Evolutionary conservation across 2,329 filamentous ascomycete species (phyloP), one percentile per base, ranked within the genome.

Genomic region (Ascochyta pisi): DNA sequence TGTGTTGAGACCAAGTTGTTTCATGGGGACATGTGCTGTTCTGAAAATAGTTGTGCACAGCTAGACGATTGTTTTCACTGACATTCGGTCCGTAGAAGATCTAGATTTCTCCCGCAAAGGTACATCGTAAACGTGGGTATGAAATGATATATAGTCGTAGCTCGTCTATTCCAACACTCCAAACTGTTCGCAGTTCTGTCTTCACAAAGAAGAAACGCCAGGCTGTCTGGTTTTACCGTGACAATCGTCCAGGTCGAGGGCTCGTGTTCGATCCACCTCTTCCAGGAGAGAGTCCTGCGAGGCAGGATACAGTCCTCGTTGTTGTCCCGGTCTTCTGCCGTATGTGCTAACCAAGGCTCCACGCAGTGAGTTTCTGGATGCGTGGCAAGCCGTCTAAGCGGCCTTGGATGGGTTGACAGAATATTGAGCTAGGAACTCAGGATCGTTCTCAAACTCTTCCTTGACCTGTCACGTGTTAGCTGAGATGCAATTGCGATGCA

Each of bases 391-490:
- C 12, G 13, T 16, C 40, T 47, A 56, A 9, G 48, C 42, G 12
- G 52, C 5, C 48, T 56, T 56, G 12, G 29, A n/a, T 31, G 35
- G 37, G 16, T 62, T 74, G 29, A 84, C 83, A 2, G 82, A 79
- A 75, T 91, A 95, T 35, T 89, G 84, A 63, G 85, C 86, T 68
- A 99, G 83, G 78, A 97, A 98, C 39, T 92, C 88, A 0, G 88
- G 83, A 72, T 97, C 86, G 68, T 88, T 92, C 60, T 89, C 86
- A 48, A 98, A 84, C 76, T 98, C 95, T 76, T 99, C 95, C 78
- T 96, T 96, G 70, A 97, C 87, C 93, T 96, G 45, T 23, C 22
- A 15, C 41, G 24, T 52, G 60, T 76, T 61, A 76, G 73, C 54
- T 54, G 34, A 3, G 29, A 39, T 29, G n/a, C 29, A 9, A 45